These are phyloP conservation scores for Adansonia madagascariensis DNA, from an alignment of 441 rosid species.

Conservation along the genomic window DNA sequence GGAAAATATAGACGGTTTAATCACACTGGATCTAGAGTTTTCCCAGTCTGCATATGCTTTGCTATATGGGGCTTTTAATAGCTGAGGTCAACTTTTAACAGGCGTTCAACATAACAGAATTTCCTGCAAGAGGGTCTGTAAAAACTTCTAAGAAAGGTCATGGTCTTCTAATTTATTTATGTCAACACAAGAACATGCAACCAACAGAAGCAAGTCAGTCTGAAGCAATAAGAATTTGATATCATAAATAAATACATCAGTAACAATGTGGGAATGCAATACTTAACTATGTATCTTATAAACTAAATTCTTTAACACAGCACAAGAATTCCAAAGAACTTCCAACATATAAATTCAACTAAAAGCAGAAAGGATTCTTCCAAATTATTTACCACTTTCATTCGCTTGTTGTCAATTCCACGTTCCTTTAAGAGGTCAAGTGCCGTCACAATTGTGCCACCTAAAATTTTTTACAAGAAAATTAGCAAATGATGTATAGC, in stretches of 20 bases:
- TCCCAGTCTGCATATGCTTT: too few species aligned
- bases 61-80: not conserved
- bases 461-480: slow-evolving; percentile 41
- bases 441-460: slow-evolving; percentile 86
- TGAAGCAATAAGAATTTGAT: not conserved
- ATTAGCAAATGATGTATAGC: not conserved
- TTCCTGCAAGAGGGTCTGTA: too few species aligned
- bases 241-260: not conserved
- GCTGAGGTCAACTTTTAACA: not conserved
- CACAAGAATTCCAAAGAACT: not conserved
- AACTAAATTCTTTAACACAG: not conserved
- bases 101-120: not conserved
- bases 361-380: slow-evolving; percentile 9
- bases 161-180: not conserved
- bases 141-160: slow-evolving; percentile 17
- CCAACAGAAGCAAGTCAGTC: not conserved
- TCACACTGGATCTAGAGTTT: not conserved
- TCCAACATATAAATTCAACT: not conserved
- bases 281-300: not conserved
- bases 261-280: not conserved
- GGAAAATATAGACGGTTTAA: too few species aligned
- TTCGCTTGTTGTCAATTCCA: slow-evolving; percentile 73
- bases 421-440: slow-evolving; percentile 65
- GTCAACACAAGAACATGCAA: not conserved
- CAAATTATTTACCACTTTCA: slow-evolving; percentile 71